A percentile compares a stretch with the other conserved stretches of the same genome.
Conservation (phyloP, 768 basidiomycete species). For the Rhizopogon vesiculosus region DNA sequence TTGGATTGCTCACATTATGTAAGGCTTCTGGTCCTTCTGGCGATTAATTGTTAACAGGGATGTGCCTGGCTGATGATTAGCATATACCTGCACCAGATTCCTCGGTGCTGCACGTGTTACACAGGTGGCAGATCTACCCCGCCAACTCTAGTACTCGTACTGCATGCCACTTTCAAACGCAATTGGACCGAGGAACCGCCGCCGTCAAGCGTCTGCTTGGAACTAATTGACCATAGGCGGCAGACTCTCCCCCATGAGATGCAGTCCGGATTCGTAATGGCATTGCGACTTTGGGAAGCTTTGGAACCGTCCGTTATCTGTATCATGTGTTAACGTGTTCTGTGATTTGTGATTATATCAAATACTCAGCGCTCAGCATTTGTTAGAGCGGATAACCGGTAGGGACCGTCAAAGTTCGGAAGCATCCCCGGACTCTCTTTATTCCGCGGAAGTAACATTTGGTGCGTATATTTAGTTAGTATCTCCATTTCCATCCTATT, state of each 20-base stretch:
- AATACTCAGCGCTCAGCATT: neutral
- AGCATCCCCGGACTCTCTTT: too few species aligned
- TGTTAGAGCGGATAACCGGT: neutral
- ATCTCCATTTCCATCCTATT: too few species aligned
- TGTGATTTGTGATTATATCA: neutral
- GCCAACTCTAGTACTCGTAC: too few species aligned
- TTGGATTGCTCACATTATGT: neutral
- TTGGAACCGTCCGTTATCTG: neutral
- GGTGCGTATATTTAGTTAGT: too few species aligned
- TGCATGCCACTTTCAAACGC: neutral
- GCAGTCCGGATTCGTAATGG: neutral
- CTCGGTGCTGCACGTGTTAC: neutral
- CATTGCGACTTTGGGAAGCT: neutral
- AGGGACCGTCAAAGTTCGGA: neutral
- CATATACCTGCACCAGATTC: neutral
- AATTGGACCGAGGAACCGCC: neutral
- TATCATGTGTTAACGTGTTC: neutral
- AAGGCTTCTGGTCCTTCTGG: neutral
- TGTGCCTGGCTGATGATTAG: constrained; percentile 1
- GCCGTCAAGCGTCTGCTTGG: neutral
- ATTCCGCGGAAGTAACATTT: too few species aligned
- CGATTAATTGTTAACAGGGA: constrained; percentile 1
- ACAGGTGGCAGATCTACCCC: neutral
- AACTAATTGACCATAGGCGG: neutral
- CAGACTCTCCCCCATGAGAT: neutral